phyloP scores from a whole-genome alignment of 1,284 basidiomycete genomes.

The Trametes polyzona region DNA sequence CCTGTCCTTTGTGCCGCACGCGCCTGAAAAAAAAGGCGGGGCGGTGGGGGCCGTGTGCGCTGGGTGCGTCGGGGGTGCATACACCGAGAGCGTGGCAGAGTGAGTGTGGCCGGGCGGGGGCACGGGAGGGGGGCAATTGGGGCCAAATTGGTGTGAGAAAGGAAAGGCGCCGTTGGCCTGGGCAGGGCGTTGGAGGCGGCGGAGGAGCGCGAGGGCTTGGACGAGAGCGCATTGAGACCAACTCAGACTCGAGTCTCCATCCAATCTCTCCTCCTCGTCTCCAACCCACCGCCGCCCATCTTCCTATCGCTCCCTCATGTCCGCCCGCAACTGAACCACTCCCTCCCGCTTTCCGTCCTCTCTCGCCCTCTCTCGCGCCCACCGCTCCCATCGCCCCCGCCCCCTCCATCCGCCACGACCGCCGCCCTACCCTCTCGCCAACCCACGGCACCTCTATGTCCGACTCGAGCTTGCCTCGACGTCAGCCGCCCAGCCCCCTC shows the following conservation, averaged over 20 bases:
- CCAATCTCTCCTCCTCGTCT: conserved; percentile 27
- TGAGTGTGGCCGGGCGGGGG: background rate
- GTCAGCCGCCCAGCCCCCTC: conserved; percentile 76
- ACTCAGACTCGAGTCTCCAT: no score
- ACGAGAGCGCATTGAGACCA: conserved; percentile 29
- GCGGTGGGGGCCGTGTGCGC: background rate
- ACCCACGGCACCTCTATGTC: conserved; percentile 53
- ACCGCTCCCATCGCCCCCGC: conserved; percentile 22
- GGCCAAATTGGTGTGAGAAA: conserved; percentile 23
- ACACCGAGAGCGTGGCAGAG: background rate
- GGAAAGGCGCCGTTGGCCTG: conserved; percentile 11
- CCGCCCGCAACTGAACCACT: conserved; percentile 24
- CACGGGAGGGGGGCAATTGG: conserved; percentile 1
- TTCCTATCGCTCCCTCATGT: conserved; percentile 36
- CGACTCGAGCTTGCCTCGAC: conserved; percentile 59
- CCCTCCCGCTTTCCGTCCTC: conserved; percentile 26
- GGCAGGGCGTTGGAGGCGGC: no score
- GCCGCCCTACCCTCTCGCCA: conserved; percentile 19
- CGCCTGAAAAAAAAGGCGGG: conserved; percentile 5
- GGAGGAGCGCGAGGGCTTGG: conserved; percentile 14
- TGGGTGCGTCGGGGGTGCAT: background rate
- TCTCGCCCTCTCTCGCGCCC: conserved; percentile 23
- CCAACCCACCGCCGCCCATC: conserved; percentile 33
- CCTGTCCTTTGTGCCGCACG: conserved; percentile 10
- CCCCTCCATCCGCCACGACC: conserved; percentile 17